Percentiles rank a stretch among this genome's conserved stretches.
Conservation (phyloP, 2,329 filamentous ascomycete species). For the Fusarium luffae region DNA sequence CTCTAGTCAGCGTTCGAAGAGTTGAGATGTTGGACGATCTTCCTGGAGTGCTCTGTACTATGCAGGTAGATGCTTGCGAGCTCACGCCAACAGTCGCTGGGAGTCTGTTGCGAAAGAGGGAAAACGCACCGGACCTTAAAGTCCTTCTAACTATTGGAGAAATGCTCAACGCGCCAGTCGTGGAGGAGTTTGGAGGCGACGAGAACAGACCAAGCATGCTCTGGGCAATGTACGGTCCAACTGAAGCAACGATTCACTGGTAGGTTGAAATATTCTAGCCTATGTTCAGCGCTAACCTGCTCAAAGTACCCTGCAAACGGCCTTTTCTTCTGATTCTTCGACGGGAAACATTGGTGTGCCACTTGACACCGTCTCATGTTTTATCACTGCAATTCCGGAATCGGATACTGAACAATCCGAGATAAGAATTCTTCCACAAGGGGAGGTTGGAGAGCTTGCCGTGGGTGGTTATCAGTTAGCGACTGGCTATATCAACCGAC, state of each 20-base stretch:
- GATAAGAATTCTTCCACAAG: constrained; percentile 69
- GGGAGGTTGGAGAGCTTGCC: constrained; percentile 81
- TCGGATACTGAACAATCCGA: constrained; percentile 35
- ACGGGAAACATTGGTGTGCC: constrained; percentile 80
- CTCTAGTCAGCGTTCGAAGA: constrained; percentile 77
- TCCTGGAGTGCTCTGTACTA: constrained; percentile 69
- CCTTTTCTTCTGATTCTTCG: constrained; percentile 66
- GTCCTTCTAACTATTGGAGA: constrained; percentile 89
- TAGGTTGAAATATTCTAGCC: constrained; percentile 44
- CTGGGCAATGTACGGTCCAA: constrained; percentile 95
- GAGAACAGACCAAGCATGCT: constrained; percentile 69
- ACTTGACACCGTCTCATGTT: constrained; percentile 83
- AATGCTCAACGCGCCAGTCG: constrained; percentile 83
- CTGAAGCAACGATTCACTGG: constrained; percentile 91
- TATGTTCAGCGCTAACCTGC: constrained; percentile 1
- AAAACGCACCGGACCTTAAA: constrained; percentile 73
- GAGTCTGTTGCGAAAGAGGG: constrained; percentile 76
- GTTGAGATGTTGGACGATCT: constrained; percentile 79
- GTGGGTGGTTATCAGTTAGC: constrained; percentile 85
- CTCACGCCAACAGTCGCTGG: constrained; percentile 89
- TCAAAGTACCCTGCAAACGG: constrained; percentile 73
- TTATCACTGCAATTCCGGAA: constrained; percentile 67
- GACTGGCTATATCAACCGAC: constrained; percentile 82
- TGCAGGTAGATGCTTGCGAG: constrained; percentile 85
- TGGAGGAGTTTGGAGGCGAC: constrained; percentile 80